phyloP scores from a whole-genome alignment of 192 early-diverging fungal species.

The Chytriomyces sp. region DNA sequence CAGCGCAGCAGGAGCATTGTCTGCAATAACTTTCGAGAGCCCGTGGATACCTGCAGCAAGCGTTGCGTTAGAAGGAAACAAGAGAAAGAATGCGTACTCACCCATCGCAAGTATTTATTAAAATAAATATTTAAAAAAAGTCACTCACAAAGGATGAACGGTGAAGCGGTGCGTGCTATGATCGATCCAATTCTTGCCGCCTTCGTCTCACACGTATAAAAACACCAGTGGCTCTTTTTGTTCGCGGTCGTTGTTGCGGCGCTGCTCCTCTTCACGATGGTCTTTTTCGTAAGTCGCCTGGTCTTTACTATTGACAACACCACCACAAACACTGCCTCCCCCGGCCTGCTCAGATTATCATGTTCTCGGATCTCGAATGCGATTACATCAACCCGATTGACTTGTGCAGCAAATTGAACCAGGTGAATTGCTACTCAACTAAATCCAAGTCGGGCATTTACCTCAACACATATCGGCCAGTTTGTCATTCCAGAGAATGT shows the following conservation, averaged over 20 bases:
- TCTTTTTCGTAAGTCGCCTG: slow-evolving; percentile 79
- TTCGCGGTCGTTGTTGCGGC: slow-evolving; percentile 93
- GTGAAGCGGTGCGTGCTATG: slow-evolving; percentile 8
- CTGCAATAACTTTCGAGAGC: slow-evolving; percentile 88
- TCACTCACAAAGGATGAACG: neutral
- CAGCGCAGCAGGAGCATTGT: slow-evolving; percentile 85
- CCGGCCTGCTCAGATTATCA: slow-evolving; percentile 62
- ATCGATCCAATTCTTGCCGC: neutral
- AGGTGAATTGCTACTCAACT: slow-evolving; percentile 52
- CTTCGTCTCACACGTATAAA: slow-evolving; percentile 32
- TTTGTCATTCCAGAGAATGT: slow-evolving; percentile 94
- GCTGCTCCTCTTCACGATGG: slow-evolving; percentile 89
- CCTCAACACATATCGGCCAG: slow-evolving; percentile 47
- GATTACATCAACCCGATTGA: slow-evolving; percentile 99
- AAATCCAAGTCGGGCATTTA: neutral
- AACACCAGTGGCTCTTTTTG: slow-evolving; percentile 74
- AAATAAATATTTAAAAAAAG: neutral
- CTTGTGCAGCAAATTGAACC: slow-evolving; percentile 94
- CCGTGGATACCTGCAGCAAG: slow-evolving; percentile 47
- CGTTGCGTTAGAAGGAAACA: no score
- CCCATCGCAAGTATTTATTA: neutral
- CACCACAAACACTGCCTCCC: no score
- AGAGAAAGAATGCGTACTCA: no score
- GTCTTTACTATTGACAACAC: neutral
- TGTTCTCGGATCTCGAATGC: slow-evolving; percentile 87